A percentile compares a stretch with the other conserved stretches of the same genome.
Evolutionary conservation across 306 rosid species (phyloP).

Genomic region (Heteromeles arbutifolia): DNA sequence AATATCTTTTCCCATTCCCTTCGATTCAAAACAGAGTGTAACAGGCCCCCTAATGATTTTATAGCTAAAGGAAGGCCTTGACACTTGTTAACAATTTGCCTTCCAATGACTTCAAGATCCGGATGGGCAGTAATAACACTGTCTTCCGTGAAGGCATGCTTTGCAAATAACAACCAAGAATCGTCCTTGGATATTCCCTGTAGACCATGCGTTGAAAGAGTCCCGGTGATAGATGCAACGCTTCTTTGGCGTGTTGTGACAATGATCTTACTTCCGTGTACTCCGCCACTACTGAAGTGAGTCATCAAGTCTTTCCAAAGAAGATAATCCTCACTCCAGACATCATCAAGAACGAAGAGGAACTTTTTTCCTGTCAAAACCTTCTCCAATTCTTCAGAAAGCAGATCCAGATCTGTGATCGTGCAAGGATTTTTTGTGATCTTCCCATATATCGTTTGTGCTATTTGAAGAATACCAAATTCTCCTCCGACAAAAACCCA

Average conservation of each 20-base stretch:
- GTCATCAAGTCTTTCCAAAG: background rate
- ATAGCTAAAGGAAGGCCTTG: too few species aligned
- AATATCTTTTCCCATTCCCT: too few species aligned
- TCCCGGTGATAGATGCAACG: background rate
- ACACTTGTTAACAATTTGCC: background rate
- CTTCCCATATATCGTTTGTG: too few species aligned
- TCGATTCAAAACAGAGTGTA: too few species aligned
- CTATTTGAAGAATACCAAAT: too few species aligned
- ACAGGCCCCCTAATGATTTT: too few species aligned
- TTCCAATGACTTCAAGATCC: constrained; percentile 4
- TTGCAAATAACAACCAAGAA: constrained; percentile 5
- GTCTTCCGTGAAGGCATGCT: background rate
- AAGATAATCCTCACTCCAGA: constrained; percentile 7
- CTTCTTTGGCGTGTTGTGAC: background rate
- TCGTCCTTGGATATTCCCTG: background rate
- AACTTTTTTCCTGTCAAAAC: background rate
- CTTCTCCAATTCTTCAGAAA: too few species aligned
- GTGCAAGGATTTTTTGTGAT: too few species aligned
- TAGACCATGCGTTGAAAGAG: background rate
- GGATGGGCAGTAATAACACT: background rate
- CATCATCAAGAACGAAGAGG: constrained; percentile 10
- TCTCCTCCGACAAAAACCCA: too few species aligned
- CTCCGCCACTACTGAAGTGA: background rate
- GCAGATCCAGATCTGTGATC: too few species aligned
- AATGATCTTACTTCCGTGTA: background rate